Evolutionary conservation across 1,284 basidiomycete species (phyloP).

Genomic region (Trichosporon sp.): DNA sequence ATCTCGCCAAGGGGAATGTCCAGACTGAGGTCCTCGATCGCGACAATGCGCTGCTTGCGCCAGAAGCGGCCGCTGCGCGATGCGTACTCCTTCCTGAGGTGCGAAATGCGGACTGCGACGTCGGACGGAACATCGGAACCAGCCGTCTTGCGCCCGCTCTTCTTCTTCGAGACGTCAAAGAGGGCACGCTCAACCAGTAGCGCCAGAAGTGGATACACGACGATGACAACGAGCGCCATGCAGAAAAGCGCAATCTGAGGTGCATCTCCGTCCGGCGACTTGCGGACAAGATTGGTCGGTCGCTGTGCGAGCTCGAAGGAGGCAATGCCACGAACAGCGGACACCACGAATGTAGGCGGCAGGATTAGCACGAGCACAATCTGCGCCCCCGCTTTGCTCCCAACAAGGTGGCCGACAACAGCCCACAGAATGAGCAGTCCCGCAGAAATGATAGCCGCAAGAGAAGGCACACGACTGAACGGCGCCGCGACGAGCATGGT

Average conservation of each 20-base stretch:
- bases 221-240: slow-evolving; percentile 56
- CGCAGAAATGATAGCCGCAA: slow-evolving; percentile 20
- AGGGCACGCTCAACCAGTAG: slow-evolving; percentile 57
- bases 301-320: slow-evolving; percentile 60
- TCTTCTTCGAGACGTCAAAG: slow-evolving; percentile 53
- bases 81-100: slow-evolving; percentile 26
- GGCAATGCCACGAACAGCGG: slow-evolving; percentile 60
- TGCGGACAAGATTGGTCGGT: slow-evolving; percentile 54
- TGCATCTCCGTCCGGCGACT: slow-evolving; percentile 60
- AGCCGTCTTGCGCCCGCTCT: not conserved
- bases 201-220: slow-evolving; percentile 65
- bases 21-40: slow-evolving; percentile 60
- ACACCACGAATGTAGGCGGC: slow-evolving; percentile 68
- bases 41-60: slow-evolving; percentile 52
- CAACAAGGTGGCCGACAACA: slow-evolving; percentile 60
- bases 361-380: slow-evolving; percentile 62
- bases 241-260: slow-evolving; percentile 58
- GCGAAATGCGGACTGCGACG: slow-evolving; percentile 22
- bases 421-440: slow-evolving; percentile 37
- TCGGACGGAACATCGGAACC: slow-evolving; percentile 5
- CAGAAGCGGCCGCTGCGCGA: slow-evolving; percentile 22
- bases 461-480: slow-evolving; percentile 26
- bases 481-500: slow-evolving; percentile 27
- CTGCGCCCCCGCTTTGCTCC: slow-evolving; percentile 52
- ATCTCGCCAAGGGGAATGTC: slow-evolving; percentile 64